Percentiles rank a stretch among this genome's conserved stretches.
Conservation (phyloP, 148 eudicot species). For the Chenopodium suecicum region DNA sequence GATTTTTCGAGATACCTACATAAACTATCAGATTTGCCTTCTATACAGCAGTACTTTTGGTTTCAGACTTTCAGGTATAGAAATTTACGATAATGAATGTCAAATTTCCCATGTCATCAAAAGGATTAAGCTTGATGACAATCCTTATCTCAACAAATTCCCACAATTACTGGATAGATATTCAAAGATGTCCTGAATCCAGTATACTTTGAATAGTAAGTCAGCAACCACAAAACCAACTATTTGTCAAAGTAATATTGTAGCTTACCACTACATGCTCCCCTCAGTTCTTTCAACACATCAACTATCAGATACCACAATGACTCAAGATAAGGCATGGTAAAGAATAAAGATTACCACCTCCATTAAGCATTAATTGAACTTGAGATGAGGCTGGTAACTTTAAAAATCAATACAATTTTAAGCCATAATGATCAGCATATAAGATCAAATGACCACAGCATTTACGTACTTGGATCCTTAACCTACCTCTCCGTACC, state of each 20-base stretch:
- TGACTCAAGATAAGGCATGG: neutral
- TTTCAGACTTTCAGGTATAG: neutral
- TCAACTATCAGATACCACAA: neutral
- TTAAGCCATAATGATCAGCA: neutral
- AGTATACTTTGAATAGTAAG: neutral
- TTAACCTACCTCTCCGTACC: neutral
- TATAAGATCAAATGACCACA: neutral
- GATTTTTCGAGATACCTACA: neutral
- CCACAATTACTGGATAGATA: no score
- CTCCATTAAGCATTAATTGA: neutral
- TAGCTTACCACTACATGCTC: neutral
- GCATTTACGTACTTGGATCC: neutral
- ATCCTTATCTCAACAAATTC: neutral
- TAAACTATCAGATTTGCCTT: neutral
- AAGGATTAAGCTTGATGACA: neutral
- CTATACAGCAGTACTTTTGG: neutral
- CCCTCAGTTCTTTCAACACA: conserved; percentile 3
- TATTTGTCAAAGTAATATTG: neutral
- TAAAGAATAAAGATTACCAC: neutral
- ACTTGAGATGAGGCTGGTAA: neutral
- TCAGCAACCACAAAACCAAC: neutral
- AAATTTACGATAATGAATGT: neutral
- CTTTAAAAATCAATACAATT: neutral
- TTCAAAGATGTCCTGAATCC: neutral
- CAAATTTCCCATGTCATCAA: neutral